These are phyloP conservation scores for Plasmodium billcollinsi DNA, from an alignment of 169 alveolate species.

Conservation along the genomic window DNA sequence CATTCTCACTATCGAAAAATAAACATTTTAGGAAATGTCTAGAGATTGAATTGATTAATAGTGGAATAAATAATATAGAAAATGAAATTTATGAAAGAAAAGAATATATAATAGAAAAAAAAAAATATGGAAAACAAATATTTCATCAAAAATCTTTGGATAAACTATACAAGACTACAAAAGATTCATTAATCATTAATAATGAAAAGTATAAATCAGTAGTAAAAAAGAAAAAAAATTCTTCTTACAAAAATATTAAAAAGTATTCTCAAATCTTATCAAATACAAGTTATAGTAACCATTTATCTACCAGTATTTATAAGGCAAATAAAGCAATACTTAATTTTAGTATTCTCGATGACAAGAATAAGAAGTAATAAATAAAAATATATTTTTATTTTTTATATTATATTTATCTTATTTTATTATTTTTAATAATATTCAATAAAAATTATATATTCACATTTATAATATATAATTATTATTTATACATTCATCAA, in stretches of 20 bases:
- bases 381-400: background rate
- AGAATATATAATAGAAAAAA: background rate
- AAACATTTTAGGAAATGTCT: conserved; percentile 73
- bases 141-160: background rate
- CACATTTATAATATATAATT: background rate
- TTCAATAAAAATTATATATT: background rate
- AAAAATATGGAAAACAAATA: background rate
- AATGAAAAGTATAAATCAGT: background rate
- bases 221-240: conserved; percentile 3
- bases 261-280: conserved; percentile 31
- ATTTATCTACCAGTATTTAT: background rate
- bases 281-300: conserved; percentile 9
- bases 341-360: conserved; percentile 71
- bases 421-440: background rate
- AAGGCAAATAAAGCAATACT: conserved; percentile 43
- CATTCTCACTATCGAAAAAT: conserved; percentile 53
- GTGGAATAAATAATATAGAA: background rate
- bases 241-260: conserved; percentile 40
- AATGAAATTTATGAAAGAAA: background rate
- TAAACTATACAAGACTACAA: background rate
- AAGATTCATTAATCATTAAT: background rate
- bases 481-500: background rate
- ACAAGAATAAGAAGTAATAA: conserved; percentile 39
- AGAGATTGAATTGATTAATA: conserved; percentile 58
- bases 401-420: background rate